Conservation (phyloP, 495 filamentous ascomycete species). For the Xylaria bambusicola region DNA sequence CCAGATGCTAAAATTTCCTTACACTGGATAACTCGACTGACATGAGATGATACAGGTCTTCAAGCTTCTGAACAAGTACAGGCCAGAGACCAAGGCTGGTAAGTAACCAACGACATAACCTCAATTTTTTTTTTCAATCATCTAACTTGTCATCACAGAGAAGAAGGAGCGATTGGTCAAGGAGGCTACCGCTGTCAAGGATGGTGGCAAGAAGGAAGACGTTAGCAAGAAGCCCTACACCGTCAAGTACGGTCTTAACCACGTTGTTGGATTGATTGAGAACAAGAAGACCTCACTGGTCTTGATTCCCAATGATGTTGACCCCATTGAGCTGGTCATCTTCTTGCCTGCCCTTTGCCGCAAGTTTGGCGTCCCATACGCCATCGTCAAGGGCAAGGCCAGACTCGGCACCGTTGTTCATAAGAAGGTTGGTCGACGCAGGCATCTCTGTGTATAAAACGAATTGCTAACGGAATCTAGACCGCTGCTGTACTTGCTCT, state of each 20-base stretch:
- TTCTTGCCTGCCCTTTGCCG: conserved; percentile 98
- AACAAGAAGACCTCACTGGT: conserved; percentile 99
- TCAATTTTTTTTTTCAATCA: not conserved
- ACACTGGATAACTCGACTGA: conserved; percentile 20
- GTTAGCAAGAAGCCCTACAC: conserved; percentile 99
- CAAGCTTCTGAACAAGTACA: conserved; percentile 99
- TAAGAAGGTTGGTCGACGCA: conserved; percentile 74
- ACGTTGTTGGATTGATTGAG: conserved; percentile 99
- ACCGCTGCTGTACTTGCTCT: conserved; percentile 94
- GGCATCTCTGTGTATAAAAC: not conserved
- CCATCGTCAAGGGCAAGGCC: conserved; percentile 99
- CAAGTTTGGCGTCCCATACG: conserved; percentile 99
- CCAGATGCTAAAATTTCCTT: too few species aligned
- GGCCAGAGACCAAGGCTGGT: conserved; percentile 88
- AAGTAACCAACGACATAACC: not conserved
- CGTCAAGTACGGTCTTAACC: conserved; percentile 99
- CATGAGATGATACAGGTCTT: conserved; percentile 46
- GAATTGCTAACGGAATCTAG: conserved; percentile 43
- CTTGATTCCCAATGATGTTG: conserved; percentile 98
- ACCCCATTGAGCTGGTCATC: conserved; percentile 99
- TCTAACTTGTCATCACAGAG: conserved; percentile 49
- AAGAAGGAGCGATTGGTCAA: conserved; percentile 99
- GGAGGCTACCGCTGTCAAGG: conserved; percentile 94
- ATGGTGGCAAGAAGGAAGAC: conserved; percentile 99
- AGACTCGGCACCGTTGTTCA: conserved; percentile 97